phyloP scores from a whole-genome alignment of 129 eudicot species.

The Ambrosia trifida region DNA sequence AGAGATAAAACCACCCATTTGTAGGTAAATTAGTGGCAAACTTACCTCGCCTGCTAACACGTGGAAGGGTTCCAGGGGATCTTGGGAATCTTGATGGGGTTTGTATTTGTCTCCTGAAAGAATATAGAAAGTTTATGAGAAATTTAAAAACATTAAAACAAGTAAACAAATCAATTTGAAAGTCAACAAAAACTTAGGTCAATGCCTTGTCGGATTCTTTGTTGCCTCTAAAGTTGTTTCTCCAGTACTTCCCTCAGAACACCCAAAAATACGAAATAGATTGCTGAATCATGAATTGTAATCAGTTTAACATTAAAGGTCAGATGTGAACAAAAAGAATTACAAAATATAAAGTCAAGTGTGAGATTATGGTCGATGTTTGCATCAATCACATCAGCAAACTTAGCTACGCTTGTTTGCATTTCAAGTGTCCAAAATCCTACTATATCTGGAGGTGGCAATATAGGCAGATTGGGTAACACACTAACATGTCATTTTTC shows the following conservation, averaged over 20 bases:
- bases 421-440: too few species aligned
- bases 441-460: too few species aligned
- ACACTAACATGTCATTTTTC: too few species aligned
- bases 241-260: conserved; percentile 79
- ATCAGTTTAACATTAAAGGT: conserved; percentile 11
- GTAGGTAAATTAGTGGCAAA: not conserved
- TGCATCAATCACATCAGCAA: too few species aligned
- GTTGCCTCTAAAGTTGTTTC: conserved; percentile 92
- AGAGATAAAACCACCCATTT: too few species aligned
- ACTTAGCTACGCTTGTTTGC: too few species aligned
- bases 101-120: conserved; percentile 55
- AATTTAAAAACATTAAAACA: not conserved
- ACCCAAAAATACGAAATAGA: conserved; percentile 82
- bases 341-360: too few species aligned
- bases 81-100: conserved; percentile 64
- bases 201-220: conserved; percentile 85
- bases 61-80: conserved; percentile 58
- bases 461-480: too few species aligned
- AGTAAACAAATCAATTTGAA: not conserved
- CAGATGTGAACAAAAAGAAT: conserved; percentile 1
- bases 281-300: conserved; percentile 56
- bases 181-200: not conserved
- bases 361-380: too few species aligned
- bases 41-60: conserved; percentile 66
- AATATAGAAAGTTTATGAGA: not conserved